Conservation (phyloP, 1,284 basidiomycete species). For the Schizophyllum commune region DNA sequence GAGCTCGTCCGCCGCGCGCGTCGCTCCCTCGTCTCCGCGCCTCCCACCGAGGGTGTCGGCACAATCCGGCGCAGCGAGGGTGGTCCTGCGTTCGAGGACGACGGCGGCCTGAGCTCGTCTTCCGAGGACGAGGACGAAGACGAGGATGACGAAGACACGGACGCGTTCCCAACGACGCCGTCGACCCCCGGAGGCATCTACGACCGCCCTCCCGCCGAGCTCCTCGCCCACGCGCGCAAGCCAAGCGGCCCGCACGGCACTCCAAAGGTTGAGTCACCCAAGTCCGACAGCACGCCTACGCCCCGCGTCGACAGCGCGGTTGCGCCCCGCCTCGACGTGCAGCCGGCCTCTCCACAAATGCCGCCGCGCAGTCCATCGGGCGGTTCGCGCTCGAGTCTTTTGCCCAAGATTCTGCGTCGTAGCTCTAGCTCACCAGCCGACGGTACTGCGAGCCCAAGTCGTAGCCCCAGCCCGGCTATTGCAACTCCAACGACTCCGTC, state of each 20-base stretch:
- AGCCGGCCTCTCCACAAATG: background rate
- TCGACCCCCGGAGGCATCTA: background rate
- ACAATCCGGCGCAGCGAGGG: slow-evolving; percentile 67
- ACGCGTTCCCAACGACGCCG: slow-evolving; percentile 10
- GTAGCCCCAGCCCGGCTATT: background rate
- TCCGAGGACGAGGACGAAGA: slow-evolving; percentile 18
- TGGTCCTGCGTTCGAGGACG: slow-evolving; percentile 61
- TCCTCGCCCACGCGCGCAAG: background rate
- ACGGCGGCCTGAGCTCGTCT: slow-evolving; percentile 56
- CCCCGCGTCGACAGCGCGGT: background rate
- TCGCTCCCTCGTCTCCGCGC: slow-evolving; percentile 65
- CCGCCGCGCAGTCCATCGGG: background rate
- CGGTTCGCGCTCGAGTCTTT: background rate
- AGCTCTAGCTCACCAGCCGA: background rate
- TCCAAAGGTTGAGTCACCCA: background rate
- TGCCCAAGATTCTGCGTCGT: background rate
- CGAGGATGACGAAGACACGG: slow-evolving; percentile 24
- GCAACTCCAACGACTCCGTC: background rate
- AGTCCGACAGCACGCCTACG: background rate
- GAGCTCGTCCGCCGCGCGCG: slow-evolving; percentile 61
- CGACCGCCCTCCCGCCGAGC: background rate
- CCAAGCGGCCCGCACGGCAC: background rate
- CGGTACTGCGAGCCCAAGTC: background rate
- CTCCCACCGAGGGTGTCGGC: slow-evolving; percentile 84
- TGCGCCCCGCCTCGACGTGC: background rate